Conservation (phyloP, 169 alveolate genomes). For the Eimeria maxima region DNA sequence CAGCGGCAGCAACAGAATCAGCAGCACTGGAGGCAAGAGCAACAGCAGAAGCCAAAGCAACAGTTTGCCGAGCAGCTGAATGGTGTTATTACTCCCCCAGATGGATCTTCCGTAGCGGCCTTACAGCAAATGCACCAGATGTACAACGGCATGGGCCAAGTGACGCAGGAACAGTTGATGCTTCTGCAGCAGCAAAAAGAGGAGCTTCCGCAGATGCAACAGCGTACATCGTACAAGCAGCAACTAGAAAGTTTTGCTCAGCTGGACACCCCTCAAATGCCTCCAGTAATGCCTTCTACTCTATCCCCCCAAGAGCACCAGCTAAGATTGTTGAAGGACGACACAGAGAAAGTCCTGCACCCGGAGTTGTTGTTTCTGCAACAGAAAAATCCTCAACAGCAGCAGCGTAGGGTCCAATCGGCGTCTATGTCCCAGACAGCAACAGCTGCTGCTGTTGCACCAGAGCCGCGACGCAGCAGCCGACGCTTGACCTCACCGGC, state of each 20-base stretch:
- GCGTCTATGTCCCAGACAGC: background rate
- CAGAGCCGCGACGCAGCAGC: conserved; percentile 41
- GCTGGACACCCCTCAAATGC: background rate
- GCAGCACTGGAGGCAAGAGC: conserved; percentile 25
- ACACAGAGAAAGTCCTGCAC: background rate
- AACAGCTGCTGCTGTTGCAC: conserved; percentile 29
- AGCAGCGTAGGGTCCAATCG: background rate
- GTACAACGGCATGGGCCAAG: background rate
- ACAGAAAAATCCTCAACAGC: conserved; percentile 33
- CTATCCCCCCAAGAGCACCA: background rate
- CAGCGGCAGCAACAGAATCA: conserved; percentile 41
- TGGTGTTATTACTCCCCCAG: background rate
- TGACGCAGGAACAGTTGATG: background rate
- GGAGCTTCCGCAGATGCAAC: conserved; percentile 36
- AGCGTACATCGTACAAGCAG: conserved; percentile 2
- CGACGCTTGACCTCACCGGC: background rate
- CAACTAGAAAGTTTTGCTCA: conserved; percentile 3
- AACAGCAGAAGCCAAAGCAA: conserved; percentile 43
- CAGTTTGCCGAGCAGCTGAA: background rate
- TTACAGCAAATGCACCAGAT: background rate
- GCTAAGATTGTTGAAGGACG: background rate
- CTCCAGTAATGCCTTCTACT: background rate
- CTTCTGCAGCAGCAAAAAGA: conserved; percentile 26
- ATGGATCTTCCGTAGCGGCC: background rate
- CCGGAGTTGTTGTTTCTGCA: conserved; percentile 28